phyloP scores from a whole-genome alignment of 345 rosid species.

The Aquilaria yunnanensis region DNA sequence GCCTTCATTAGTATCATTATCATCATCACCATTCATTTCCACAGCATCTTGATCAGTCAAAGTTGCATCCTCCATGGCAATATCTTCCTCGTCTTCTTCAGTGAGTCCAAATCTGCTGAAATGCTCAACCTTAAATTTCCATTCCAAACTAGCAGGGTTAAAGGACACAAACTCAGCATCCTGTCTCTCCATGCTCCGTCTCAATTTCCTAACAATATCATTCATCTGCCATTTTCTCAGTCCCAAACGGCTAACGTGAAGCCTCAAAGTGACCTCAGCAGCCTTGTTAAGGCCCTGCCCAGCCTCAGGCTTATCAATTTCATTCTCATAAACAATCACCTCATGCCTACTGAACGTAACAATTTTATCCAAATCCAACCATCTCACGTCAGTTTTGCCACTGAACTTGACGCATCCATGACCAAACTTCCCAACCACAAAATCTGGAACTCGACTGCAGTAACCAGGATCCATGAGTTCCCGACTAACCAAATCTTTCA shows the following conservation, averaged over 20 bases:
- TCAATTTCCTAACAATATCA: constrained; percentile 40
- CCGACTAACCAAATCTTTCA: constrained; percentile 43
- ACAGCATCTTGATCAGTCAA: constrained; percentile 26
- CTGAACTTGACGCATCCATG: constrained; percentile 65
- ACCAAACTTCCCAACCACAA: constrained; percentile 70
- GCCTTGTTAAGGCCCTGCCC: constrained; percentile 88
- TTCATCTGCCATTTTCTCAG: constrained; percentile 23
- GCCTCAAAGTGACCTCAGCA: constrained; percentile 71
- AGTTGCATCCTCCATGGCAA: constrained; percentile 55
- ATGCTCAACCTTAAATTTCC: constrained; percentile 82
- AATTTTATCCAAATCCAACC: constrained; percentile 56
- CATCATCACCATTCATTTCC: constrained; percentile 37
- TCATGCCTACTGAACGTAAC: constrained; percentile 68
- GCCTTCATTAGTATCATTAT: constrained; percentile 39
- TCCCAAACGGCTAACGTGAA: constrained; percentile 22
- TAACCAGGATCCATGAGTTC: constrained; percentile 61
- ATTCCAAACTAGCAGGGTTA: constrained; percentile 46
- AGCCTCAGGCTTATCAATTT: constrained; percentile 56
- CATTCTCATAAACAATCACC: constrained; percentile 78
- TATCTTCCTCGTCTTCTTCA: constrained; percentile 94
- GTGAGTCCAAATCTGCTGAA: constrained; percentile 92
- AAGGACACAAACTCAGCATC: constrained; percentile 76
- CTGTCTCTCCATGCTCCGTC: constrained; percentile 48
- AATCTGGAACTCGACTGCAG: constrained; percentile 63
- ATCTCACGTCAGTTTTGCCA: constrained; percentile 77